Conservation (phyloP, 306 rosid genomes). For the barrel medic (Medicago truncatula) region DNA sequence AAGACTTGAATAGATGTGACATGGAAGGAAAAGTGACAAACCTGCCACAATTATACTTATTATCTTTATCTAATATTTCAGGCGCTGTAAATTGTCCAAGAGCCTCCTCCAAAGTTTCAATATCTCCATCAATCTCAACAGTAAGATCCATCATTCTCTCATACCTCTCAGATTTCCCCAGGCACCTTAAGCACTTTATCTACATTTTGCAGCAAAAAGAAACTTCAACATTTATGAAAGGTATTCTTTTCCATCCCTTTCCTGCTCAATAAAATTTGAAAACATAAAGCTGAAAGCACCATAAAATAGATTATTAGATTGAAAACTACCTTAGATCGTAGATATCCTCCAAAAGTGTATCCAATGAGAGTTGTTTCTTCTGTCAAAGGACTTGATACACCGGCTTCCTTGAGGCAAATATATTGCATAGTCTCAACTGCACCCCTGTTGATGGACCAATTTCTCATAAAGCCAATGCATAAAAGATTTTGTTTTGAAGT, state of each 20-base stretch:
- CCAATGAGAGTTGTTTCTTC: constrained; percentile 82
- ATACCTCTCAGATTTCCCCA: constrained; percentile 67
- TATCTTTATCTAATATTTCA: constrained; percentile 74
- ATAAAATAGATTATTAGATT: constrained; percentile 12
- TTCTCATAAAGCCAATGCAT: constrained; percentile 36
- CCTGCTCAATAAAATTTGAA: constrained; percentile 25
- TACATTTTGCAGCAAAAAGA: constrained; percentile 48
- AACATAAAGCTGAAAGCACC: neutral
- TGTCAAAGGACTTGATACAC: constrained; percentile 60
- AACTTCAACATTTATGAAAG: constrained; percentile 34
- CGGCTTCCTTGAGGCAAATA: constrained; percentile 71
- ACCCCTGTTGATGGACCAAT: constrained; percentile 65
- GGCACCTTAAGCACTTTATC: constrained; percentile 84
- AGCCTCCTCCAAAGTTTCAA: constrained; percentile 87
- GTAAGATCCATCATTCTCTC: constrained; percentile 90
- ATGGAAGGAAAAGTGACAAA: constrained; percentile 40
- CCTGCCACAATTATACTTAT: constrained; percentile 80
- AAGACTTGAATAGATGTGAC: constrained; percentile 6
- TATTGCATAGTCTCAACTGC: constrained; percentile 87
- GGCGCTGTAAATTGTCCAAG: constrained; percentile 81
- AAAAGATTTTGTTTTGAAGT: neutral
- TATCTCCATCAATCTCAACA: constrained; percentile 81
- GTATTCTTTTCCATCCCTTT: neutral
- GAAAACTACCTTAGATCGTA: constrained; percentile 74
- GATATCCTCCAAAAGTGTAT: constrained; percentile 78